These are phyloP conservation scores for Colletotrichum musicola DNA, from an alignment of 2,329 filamentous ascomycete species.

Conservation along the genomic window DNA sequence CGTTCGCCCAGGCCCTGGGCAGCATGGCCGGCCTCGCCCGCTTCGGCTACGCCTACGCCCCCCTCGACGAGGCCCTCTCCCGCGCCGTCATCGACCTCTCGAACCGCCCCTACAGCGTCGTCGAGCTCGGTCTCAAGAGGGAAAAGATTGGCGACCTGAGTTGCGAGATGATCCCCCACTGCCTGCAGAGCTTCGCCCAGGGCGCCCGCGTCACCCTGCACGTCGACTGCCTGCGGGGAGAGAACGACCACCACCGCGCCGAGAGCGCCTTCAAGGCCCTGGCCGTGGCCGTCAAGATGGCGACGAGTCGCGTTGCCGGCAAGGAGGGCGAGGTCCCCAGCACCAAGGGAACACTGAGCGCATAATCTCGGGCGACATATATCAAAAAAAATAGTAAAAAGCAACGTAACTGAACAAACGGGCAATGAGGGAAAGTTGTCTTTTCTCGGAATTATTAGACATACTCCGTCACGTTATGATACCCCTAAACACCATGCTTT, in stretches of 20 bases:
- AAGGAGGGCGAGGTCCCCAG: constrained; percentile 94
- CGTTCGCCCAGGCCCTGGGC: constrained; percentile 85
- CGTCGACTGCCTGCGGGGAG: constrained; percentile 89
- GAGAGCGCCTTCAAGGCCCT: constrained; percentile 98
- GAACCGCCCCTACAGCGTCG: constrained; percentile 87
- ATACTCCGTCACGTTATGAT: constrained; percentile 32
- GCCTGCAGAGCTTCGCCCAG: constrained; percentile 93
- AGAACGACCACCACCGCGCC: constrained; percentile 95
- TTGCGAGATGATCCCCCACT: constrained; percentile 98
- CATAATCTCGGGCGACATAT: constrained; percentile 41
- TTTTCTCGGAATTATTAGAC: constrained; percentile 20
- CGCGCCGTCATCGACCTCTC: constrained; percentile 95
- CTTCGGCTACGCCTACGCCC: constrained; percentile 92
- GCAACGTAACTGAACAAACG: not conserved
- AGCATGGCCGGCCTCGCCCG: constrained; percentile 84
- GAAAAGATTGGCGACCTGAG: constrained; percentile 95
- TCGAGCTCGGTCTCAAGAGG: constrained; percentile 85
- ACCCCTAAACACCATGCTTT: constrained; percentile 41
- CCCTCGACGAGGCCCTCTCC: constrained; percentile 94
- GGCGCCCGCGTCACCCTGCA: constrained; percentile 92
- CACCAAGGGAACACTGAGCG: constrained; percentile 90
- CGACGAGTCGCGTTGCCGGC: constrained; percentile 79
- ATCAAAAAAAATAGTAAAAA: constrained; percentile 8
- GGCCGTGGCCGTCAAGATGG: constrained; percentile 85
- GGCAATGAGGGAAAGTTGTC: constrained; percentile 17